Evolutionary conservation across 2,329 filamentous ascomycete genomes (phyloP).

Genomic region (Dichotomopilus funicola): DNA sequence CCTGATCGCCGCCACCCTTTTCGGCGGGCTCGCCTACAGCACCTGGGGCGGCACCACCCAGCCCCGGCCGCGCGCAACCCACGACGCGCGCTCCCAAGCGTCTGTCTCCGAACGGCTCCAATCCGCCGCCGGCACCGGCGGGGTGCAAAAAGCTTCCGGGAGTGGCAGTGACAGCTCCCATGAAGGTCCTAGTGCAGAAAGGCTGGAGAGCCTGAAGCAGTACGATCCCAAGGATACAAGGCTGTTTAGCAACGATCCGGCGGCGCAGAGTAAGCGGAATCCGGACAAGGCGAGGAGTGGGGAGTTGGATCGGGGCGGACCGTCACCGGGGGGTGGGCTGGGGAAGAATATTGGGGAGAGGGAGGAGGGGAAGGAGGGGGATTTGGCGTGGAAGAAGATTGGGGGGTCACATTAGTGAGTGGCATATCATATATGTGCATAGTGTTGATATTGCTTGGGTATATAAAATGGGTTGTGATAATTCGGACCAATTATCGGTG

Average conservation of each 20-base stretch:
- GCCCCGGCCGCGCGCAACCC: slow-evolving; percentile 11
- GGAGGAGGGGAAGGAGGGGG: neutral
- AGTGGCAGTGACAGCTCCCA: neutral
- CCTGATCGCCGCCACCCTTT: slow-evolving; percentile 9
- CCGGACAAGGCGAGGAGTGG: slow-evolving; percentile 25
- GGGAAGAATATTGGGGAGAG: slow-evolving; percentile 6
- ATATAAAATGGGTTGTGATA: too few relatives aligned
- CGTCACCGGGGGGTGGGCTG: neutral
- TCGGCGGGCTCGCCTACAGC: slow-evolving; percentile 14
- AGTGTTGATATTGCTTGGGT: too few relatives aligned
- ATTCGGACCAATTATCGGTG: too few relatives aligned
- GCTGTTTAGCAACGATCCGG: slow-evolving; percentile 2
- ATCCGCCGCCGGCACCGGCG: slow-evolving; percentile 12
- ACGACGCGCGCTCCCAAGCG: neutral
- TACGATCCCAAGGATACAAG: slow-evolving; percentile 16
- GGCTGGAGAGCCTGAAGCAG: neutral
- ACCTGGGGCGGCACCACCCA: slow-evolving; percentile 19
- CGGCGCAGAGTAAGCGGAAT: slow-evolving; percentile 15
- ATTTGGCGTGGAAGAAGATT: slow-evolving; percentile 2
- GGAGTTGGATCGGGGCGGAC: neutral
- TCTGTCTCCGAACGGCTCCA: slow-evolving; percentile 18
- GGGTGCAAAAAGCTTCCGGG: slow-evolving; percentile 4
- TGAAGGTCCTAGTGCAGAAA: too few relatives aligned
- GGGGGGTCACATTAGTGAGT: neutral
- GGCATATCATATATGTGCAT: too few relatives aligned